Evolutionary conservation across 1,284 basidiomycete genomes (phyloP).

Genomic region (Rhizoctonia solani): DNA sequence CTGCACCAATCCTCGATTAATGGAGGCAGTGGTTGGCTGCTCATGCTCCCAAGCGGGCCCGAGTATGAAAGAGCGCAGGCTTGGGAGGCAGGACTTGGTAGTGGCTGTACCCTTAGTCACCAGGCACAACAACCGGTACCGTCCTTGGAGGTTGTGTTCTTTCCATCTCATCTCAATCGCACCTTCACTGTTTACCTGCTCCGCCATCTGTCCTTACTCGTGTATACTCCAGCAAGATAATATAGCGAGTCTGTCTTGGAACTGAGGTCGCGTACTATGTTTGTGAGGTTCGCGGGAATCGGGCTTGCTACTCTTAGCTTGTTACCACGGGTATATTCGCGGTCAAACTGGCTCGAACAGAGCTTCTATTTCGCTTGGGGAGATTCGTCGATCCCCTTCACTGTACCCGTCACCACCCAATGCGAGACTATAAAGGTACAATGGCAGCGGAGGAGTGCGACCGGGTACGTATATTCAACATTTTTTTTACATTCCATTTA

Average conservation of each 20-base stretch:
- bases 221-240: too few species aligned
- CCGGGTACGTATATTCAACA: slow-evolving; percentile 49
- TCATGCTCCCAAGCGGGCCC: slow-evolving; percentile 2
- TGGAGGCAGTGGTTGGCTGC: not conserved
- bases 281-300: not conserved
- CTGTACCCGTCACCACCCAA: slow-evolving; percentile 50
- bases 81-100: too few species aligned
- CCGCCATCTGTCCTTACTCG: too few species aligned
- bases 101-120: slow-evolving; percentile 9
- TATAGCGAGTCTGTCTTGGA: too few species aligned
- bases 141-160: not conserved
- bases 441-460: slow-evolving; percentile 53
- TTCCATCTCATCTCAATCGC: not conserved
- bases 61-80: not conserved
- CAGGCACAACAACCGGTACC: too few species aligned
- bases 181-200: too few species aligned
- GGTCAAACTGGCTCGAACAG: slow-evolving; percentile 43
- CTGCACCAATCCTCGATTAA: slow-evolving; percentile 47
- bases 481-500: too few species aligned
- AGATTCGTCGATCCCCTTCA: slow-evolving; percentile 54
- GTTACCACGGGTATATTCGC: slow-evolving; percentile 10
- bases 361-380: slow-evolving; percentile 61
- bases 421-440: slow-evolving; percentile 58
- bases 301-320: not conserved
- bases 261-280: not conserved